Conservation (phyloP, 768 basidiomycete species). For the Russula sp. region DNA sequence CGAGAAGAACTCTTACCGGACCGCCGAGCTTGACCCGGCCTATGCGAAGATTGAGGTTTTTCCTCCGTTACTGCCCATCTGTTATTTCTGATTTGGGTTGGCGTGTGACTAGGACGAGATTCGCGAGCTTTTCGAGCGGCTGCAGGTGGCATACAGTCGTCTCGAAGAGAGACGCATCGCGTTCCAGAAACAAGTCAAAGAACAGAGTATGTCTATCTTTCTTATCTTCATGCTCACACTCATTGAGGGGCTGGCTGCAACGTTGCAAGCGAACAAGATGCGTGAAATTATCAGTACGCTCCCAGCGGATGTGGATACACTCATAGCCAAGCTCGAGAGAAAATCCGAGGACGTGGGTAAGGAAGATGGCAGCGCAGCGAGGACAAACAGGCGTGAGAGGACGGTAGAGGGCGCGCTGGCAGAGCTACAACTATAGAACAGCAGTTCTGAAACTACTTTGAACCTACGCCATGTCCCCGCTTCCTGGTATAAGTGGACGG, state of each 20-base stretch:
- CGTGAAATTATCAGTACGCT: slow-evolving; percentile 4
- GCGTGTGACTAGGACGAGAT: neutral
- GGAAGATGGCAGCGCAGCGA: neutral
- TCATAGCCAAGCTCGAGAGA: slow-evolving; percentile 5
- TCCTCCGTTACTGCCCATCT: neutral
- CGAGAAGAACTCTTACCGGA: slow-evolving; percentile 1
- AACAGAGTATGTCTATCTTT: slow-evolving; percentile 2
- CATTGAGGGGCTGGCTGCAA: too few species aligned
- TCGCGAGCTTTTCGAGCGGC: slow-evolving; percentile 1
- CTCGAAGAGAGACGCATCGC: slow-evolving; percentile 1
- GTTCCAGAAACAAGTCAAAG: slow-evolving; percentile 10
- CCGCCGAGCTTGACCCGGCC: neutral
- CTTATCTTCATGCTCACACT: neutral
- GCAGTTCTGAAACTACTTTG: neutral
- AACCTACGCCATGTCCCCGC: neutral
- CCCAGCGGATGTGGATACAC: slow-evolving; percentile 7
- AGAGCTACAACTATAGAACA: slow-evolving; percentile 7
- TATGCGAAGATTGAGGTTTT: slow-evolving; percentile 16
- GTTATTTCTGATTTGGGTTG: neutral
- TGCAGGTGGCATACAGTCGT: neutral
- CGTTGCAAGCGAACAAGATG: slow-evolving; percentile 11
- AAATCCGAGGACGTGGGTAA: neutral
- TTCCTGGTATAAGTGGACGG: neutral
- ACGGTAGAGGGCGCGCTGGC: slow-evolving; percentile 10
- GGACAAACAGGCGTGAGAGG: slow-evolving; percentile 7